Conservation (phyloP, 345 rosid species). For the Citrus sp. region DNA sequence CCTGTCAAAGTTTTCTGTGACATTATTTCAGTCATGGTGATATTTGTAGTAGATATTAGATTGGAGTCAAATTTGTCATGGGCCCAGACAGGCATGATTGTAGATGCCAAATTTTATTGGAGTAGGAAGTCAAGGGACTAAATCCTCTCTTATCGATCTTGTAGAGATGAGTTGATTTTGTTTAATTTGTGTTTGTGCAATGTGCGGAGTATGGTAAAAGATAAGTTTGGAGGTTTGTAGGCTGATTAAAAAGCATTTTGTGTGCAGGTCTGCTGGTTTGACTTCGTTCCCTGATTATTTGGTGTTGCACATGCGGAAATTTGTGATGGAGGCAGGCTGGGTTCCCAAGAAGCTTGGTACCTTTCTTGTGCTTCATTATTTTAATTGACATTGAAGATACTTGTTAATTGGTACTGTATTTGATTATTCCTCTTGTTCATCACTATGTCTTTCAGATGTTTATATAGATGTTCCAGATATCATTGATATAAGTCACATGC, state of each 20-base stretch:
- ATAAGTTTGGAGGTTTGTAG: neutral
- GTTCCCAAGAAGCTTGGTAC: slow-evolving; percentile 98
- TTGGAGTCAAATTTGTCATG: neutral
- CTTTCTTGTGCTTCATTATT: slow-evolving; percentile 12
- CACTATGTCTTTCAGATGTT: slow-evolving; percentile 54
- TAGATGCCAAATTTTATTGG: neutral
- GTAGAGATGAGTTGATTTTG: neutral
- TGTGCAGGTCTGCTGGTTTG: slow-evolving; percentile 76
- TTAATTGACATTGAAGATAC: neutral
- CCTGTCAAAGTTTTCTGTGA: neutral
- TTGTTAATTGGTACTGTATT: slow-evolving; percentile 12
- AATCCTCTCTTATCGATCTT: neutral
- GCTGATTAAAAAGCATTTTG: slow-evolving; percentile 11
- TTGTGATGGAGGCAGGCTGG: slow-evolving; percentile 97
- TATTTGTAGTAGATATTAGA: neutral
- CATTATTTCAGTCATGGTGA: neutral
- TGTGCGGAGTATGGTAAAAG: neutral
- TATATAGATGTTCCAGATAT: slow-evolving; percentile 93
- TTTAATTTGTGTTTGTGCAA: neutral
- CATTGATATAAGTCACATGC: slow-evolving; percentile 91
- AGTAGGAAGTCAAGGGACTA: neutral
- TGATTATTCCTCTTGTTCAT: slow-evolving; percentile 9
- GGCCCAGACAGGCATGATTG: neutral
- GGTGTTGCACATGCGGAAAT: slow-evolving; percentile 96
- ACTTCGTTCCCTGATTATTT: slow-evolving; percentile 96